These are phyloP conservation scores for Bassia scoparia DNA, from an alignment of 148 eudicot genomes.

Conservation along the genomic window DNA sequence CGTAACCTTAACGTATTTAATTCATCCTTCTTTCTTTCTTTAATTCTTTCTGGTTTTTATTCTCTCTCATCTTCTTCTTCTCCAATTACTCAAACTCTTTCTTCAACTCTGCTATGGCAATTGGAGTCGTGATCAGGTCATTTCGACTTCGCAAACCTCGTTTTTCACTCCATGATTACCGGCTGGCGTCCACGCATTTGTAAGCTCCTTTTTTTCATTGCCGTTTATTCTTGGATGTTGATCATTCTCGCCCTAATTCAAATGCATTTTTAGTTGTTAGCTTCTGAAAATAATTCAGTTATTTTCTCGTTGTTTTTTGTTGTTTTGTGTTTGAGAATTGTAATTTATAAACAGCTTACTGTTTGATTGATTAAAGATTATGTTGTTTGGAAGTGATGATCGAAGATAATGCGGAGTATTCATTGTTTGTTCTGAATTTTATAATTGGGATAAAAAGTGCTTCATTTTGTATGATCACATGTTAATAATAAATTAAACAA, in stretches of 20 bases:
- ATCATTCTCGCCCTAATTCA: neutral
- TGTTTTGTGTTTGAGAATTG: neutral
- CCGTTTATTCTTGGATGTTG: neutral
- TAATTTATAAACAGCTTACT: neutral
- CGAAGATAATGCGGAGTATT: neutral
- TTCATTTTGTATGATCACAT: too few species aligned
- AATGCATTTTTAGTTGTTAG: too few species aligned
- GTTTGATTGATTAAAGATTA: neutral
- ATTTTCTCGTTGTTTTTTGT: neutral
- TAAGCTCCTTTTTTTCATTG: slow-evolving; percentile 22
- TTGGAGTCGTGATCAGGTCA: slow-evolving; percentile 34
- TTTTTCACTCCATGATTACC: slow-evolving; percentile 23
- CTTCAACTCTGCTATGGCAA: slow-evolving; percentile 26
- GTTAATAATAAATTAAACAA: too few species aligned
- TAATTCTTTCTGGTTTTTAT: neutral
- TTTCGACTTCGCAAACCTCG: slow-evolving; percentile 29
- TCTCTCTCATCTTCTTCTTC: neutral
- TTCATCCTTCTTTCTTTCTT: neutral
- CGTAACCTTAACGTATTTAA: too few species aligned
- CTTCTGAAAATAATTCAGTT: too few species aligned
- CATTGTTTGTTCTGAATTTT: neutral
- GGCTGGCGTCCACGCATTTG: slow-evolving; percentile 34
- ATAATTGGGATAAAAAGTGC: too few species aligned
- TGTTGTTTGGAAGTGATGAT: neutral
- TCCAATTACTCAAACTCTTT: neutral